These are phyloP conservation scores for Lichina pygmaea DNA, from an alignment of 495 filamentous ascomycete genomes.

Conservation along the genomic window DNA sequence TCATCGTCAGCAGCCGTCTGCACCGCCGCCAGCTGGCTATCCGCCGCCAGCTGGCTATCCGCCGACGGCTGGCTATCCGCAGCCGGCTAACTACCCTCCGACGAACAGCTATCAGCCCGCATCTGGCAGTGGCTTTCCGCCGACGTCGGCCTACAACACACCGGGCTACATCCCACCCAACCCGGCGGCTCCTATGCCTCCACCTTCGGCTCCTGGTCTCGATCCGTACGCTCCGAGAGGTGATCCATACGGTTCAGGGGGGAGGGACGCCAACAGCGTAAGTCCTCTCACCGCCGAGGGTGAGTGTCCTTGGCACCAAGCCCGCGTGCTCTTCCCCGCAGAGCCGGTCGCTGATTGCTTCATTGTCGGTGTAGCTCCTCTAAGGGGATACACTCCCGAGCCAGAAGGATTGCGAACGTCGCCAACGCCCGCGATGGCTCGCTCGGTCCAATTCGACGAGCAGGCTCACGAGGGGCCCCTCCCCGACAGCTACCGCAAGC, in stretches of 20 bases:
- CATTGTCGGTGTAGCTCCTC: neutral
- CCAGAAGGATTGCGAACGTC: too few species aligned
- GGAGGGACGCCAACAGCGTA: neutral
- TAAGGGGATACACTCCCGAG: neutral
- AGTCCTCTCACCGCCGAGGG: neutral
- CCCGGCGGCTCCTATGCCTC: neutral
- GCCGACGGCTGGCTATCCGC: neutral
- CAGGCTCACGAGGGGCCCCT: slow-evolving; percentile 5
- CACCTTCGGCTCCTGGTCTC: neutral
- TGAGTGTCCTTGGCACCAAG: neutral
- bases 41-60: neutral
- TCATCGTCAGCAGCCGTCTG: neutral
- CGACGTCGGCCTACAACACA: neutral
- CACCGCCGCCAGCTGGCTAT: neutral
- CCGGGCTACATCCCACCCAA: neutral
- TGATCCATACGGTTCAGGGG: neutral
- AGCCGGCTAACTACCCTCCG: neutral
- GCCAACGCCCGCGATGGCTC: neutral
- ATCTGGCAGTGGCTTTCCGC: neutral
- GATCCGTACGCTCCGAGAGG: neutral
- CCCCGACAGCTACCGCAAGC: slow-evolving; percentile 12
- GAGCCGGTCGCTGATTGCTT: neutral
- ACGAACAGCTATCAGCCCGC: neutral
- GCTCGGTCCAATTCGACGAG: slow-evolving; percentile 12
- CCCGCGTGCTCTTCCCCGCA: neutral